These are phyloP conservation scores for Rhodotorula glutinis DNA, from an alignment of 1,284 basidiomycete species.

Conservation along the genomic window DNA sequence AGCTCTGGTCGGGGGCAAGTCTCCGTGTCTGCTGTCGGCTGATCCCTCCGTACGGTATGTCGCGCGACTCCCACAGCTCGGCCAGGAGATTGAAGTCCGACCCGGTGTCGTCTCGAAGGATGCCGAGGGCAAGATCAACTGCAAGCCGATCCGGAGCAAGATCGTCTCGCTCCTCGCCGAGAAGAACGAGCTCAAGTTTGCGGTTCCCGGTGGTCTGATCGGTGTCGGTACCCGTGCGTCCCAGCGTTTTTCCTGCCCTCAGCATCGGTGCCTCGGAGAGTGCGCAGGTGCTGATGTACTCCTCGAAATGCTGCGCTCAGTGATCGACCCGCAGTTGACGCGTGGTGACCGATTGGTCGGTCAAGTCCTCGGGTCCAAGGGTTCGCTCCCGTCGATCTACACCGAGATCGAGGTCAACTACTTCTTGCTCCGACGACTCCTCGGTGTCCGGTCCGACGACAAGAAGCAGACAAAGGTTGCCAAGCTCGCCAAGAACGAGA, in stretches of 20 bases:
- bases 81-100: conserved; percentile 93
- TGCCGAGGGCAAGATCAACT: conserved; percentile 80
- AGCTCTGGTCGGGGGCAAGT: too few species aligned
- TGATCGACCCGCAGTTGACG: conserved; percentile 73
- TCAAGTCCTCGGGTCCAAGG: conserved; percentile 90
- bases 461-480: conserved; percentile 96
- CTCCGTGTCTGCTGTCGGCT: background rate
- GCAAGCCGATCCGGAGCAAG: conserved; percentile 87
- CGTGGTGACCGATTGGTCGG: conserved; percentile 95
- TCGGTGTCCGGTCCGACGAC: conserved; percentile 98
- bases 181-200: conserved; percentile 89
- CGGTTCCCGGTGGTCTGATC: conserved; percentile 94
- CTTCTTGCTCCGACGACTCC: conserved; percentile 85
- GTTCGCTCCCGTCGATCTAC: conserved; percentile 89
- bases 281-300: background rate
- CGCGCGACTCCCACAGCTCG: conserved; percentile 53
- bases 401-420: conserved; percentile 86
- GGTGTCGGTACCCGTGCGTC: conserved; percentile 82
- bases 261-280: background rate
- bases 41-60: background rate
- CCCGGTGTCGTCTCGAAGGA: conserved; percentile 98
- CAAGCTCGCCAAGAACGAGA: conserved; percentile 89
- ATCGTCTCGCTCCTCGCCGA: conserved; percentile 92
- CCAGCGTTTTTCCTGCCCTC: background rate
- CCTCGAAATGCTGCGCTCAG: background rate